Evolutionary conservation across 1,139 yeast species (phyloP).

Genomic region (Protomyces arabidopsidicola): DNA sequence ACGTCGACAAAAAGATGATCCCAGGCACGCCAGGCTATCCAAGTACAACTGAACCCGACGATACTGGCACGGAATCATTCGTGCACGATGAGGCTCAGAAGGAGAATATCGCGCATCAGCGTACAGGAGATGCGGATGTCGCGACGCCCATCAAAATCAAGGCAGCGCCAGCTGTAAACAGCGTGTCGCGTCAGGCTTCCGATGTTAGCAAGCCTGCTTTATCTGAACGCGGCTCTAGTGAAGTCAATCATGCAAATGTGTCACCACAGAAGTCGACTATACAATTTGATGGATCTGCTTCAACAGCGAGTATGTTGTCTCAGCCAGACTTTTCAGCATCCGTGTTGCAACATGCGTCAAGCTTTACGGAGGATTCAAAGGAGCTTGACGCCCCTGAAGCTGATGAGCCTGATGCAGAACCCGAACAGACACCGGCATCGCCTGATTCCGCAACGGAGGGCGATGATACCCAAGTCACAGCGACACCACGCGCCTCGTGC

Average conservation of each 20-base stretch:
- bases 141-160: neutral
- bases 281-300: conserved; percentile 9
- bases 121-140: neutral
- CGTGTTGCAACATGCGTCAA: neutral
- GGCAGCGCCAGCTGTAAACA: neutral
- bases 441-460: neutral
- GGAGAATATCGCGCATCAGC: neutral
- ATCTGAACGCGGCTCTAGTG: neutral
- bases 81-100: neutral
- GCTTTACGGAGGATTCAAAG: neutral
- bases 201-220: neutral
- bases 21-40: neutral
- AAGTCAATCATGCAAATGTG: neutral
- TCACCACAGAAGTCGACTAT: neutral
- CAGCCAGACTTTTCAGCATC: conserved; percentile 25
- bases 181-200: neutral
- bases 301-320: conserved; percentile 10
- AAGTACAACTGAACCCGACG: neutral
- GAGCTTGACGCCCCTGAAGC: neutral
- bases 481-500: neutral
- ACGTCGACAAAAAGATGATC: conserved; percentile 7
- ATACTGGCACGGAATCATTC: neutral
- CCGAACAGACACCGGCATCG: neutral
- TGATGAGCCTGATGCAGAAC: neutral
- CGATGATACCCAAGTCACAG: neutral